These are phyloP conservation scores for Paraphysoderma sedebokerense DNA, from an alignment of 371 early-diverging fungal genomes.

Conservation along the genomic window DNA sequence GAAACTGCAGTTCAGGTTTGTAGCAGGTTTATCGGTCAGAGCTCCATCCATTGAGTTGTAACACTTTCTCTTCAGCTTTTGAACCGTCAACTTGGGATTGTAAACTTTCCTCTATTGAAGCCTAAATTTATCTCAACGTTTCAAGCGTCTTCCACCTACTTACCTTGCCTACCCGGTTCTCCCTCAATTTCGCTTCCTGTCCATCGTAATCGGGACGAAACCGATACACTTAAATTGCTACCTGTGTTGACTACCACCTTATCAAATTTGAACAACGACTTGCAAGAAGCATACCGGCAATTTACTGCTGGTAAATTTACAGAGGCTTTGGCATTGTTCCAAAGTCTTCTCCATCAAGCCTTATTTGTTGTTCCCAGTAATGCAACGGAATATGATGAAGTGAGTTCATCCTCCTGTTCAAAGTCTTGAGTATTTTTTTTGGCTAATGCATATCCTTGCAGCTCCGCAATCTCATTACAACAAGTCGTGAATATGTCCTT, in stretches of 20 bases:
- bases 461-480: conserved; percentile 50
- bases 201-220: conserved; percentile 39
- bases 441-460: too few species aligned
- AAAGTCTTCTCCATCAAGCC: conserved; percentile 48
- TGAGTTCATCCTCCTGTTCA: too few species aligned
- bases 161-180: conserved; percentile 42
- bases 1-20: conserved; percentile 78
- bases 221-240: conserved; percentile 27
- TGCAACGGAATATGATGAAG: conserved; percentile 47
- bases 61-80: too few species aligned
- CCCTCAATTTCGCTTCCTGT: conserved; percentile 23
- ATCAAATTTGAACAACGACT: conserved; percentile 25
- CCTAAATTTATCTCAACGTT: conserved; percentile 62
- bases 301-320: conserved; percentile 57
- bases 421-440: too few species aligned
- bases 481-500: conserved; percentile 77
- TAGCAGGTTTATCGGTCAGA: neutral
- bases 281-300: conserved; percentile 60
- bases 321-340: conserved; percentile 56
- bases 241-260: conserved; percentile 36
- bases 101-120: conserved; percentile 79
- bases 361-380: conserved; percentile 42
- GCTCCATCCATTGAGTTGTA: neutral
- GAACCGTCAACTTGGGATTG: conserved; percentile 70
- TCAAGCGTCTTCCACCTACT: conserved; percentile 47